phyloP scores from a whole-genome alignment of 108 stramenopile genomes.

The Mediolabrus comicus region DNA sequence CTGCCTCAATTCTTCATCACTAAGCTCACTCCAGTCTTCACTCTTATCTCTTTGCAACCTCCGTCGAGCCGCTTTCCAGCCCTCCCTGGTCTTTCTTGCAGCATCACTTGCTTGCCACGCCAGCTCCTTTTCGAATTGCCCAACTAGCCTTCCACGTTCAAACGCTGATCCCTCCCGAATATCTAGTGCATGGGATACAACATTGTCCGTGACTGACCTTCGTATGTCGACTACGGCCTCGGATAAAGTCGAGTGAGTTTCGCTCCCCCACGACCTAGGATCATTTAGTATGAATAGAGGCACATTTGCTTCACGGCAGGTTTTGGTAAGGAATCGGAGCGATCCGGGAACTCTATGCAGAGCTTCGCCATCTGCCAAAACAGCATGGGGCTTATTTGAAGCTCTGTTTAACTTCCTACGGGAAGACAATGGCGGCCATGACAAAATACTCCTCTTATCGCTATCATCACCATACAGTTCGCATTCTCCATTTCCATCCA shows the following conservation, averaged over 20 bases:
- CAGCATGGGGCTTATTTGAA: conserved; percentile 86
- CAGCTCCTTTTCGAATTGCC: conserved; percentile 70
- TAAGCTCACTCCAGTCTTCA: conserved; percentile 72
- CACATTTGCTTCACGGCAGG: conserved; percentile 71
- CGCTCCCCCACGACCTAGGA: conserved; percentile 73
- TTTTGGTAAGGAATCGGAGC: conserved; percentile 60
- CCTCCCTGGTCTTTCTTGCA: conserved; percentile 54
- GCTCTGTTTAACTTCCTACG: conserved; percentile 56
- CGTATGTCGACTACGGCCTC: conserved; percentile 70
- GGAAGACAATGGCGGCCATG: not conserved
- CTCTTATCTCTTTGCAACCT: conserved; percentile 29
- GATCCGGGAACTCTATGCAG: conserved; percentile 83
- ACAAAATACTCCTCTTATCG: not conserved
- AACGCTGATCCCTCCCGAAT: conserved; percentile 71
- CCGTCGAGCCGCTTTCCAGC: conserved; percentile 42
- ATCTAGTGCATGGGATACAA: conserved; percentile 53
- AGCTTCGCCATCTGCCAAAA: conserved; percentile 83
- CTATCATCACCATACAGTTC: conserved; percentile 41
- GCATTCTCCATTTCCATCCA: conserved; percentile 52
- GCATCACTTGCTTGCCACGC: conserved; percentile 67
- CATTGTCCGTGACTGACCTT: conserved; percentile 54
- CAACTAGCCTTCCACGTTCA: conserved; percentile 67
- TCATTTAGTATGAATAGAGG: conserved; percentile 82
- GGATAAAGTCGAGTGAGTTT: conserved; percentile 58
- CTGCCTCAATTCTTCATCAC: conserved; percentile 44